Conservation (phyloP, 352 stramenopile species). For the Plasmopara viticola region DNA sequence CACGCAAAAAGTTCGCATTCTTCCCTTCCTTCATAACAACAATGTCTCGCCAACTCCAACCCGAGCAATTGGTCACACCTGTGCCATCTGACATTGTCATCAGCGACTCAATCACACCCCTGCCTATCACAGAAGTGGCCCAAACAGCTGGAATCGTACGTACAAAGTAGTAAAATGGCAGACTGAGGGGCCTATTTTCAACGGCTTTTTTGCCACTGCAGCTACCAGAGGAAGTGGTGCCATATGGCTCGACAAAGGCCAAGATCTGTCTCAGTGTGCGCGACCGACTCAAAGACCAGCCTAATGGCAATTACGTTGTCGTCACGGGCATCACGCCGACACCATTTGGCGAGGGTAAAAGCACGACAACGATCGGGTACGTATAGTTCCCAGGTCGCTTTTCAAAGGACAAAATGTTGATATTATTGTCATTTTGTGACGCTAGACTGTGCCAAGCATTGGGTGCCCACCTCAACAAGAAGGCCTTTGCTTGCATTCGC, state of each 20-base stretch:
- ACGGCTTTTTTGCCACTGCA: slow-evolving; percentile 22
- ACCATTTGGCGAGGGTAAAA: slow-evolving; percentile 97
- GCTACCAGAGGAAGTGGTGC: slow-evolving; percentile 77
- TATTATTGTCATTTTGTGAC: background rate
- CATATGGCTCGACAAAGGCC: slow-evolving; percentile 87
- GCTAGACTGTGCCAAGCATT: slow-evolving; percentile 92
- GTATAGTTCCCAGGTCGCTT: background rate
- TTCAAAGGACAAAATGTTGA: background rate
- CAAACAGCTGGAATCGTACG: slow-evolving; percentile 56
- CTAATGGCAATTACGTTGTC: slow-evolving; percentile 96
- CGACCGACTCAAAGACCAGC: slow-evolving; percentile 77
- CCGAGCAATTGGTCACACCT: slow-evolving; percentile 54
- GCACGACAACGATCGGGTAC: slow-evolving; percentile 96
- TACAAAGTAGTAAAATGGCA: background rate
- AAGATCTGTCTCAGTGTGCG: slow-evolving; percentile 91
- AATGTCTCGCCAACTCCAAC: slow-evolving; percentile 49
- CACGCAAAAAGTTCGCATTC: slow-evolving; percentile 12
- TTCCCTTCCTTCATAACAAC: background rate
- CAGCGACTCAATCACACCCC: slow-evolving; percentile 64
- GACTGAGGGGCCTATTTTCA: background rate
- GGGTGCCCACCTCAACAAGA: slow-evolving; percentile 89
- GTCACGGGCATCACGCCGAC: slow-evolving; percentile 97
- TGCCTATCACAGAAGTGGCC: slow-evolving; percentile 65
- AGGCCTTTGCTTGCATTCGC: slow-evolving; percentile 95
- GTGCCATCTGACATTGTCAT: slow-evolving; percentile 80